Evolutionary conservation across 176 grass and related monocot species (phyloP).

Genomic region (Oryza glumipatula): DNA sequence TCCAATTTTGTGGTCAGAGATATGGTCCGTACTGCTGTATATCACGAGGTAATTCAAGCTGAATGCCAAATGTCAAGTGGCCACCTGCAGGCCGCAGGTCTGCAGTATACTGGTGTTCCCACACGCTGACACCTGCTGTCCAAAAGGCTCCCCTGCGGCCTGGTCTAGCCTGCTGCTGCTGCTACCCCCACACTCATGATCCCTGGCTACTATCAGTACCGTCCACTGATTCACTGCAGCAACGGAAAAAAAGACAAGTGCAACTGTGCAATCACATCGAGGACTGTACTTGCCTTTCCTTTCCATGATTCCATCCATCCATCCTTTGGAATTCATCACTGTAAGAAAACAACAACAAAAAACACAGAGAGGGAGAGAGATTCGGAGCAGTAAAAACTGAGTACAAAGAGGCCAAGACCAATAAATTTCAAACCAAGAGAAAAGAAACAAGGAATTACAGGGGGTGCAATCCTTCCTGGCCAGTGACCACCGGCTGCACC

Average conservation of each 20-base stretch:
- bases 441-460: constrained; percentile 26
- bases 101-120: neutral
- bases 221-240: neutral
- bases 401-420: neutral
- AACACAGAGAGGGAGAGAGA: neutral
- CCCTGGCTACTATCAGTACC: neutral
- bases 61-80: neutral
- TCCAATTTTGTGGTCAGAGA: too few species aligned
- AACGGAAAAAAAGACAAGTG: constrained; percentile 21
- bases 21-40: too few species aligned
- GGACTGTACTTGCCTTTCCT: constrained; percentile 9
- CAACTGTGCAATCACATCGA: constrained; percentile 12
- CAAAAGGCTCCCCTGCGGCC: neutral
- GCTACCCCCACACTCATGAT: neutral
- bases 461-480: neutral
- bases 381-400: neutral
- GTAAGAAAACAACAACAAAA: neutral
- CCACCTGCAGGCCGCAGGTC: neutral
- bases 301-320: neutral
- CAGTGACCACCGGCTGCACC: neutral
- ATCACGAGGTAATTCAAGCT: too few species aligned
- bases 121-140: neutral
- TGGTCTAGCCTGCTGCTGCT: neutral
- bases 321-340: neutral
- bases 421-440: neutral